Conservation (phyloP, 805 yeast genomes). For the Dipodascus albidus region DNA sequence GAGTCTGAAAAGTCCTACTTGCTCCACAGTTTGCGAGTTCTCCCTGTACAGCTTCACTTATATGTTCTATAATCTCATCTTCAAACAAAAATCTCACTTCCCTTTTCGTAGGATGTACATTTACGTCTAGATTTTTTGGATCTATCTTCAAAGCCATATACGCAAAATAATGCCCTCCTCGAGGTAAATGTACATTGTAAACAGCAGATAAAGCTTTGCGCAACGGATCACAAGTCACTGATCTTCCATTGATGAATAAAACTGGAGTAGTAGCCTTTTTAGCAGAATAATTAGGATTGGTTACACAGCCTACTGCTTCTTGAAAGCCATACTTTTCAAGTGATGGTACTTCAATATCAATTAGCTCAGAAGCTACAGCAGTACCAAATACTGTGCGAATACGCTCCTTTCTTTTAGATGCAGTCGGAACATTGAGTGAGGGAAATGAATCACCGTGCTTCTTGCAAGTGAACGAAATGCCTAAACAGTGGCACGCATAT, state of each 20-base stretch:
- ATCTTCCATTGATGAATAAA: conserved; percentile 74
- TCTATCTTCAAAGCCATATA: conserved; percentile 59
- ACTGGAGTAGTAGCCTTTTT: conserved; percentile 59
- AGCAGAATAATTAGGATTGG: conserved; percentile 59
- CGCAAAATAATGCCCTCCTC: conserved; percentile 65
- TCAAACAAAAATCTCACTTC: conserved; percentile 82
- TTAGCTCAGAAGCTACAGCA: conserved; percentile 50
- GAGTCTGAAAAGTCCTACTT: conserved; percentile 58
- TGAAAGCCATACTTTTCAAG: conserved; percentile 39
- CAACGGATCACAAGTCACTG: conserved; percentile 75
- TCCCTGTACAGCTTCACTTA: conserved; percentile 40
- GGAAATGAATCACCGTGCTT: conserved; percentile 65
- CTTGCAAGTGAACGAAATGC: conserved; percentile 70
- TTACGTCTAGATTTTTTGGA: conserved; percentile 75
- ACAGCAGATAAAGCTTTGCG: conserved; percentile 53
- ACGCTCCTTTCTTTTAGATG: conserved; percentile 45
- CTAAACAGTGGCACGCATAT: conserved; percentile 63
- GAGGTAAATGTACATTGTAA: conserved; percentile 61
- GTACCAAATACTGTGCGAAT: conserved; percentile 67
- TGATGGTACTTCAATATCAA: conserved; percentile 28
- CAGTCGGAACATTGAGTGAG: conserved; percentile 47
- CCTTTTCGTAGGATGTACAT: conserved; percentile 90
- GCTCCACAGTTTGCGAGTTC: conserved; percentile 47
- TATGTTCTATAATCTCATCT: conserved; percentile 64
- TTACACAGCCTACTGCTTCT: conserved; percentile 45